Conservation (phyloP, 2,329 filamentous ascomycete species). For the Periconia sp. region DNA sequence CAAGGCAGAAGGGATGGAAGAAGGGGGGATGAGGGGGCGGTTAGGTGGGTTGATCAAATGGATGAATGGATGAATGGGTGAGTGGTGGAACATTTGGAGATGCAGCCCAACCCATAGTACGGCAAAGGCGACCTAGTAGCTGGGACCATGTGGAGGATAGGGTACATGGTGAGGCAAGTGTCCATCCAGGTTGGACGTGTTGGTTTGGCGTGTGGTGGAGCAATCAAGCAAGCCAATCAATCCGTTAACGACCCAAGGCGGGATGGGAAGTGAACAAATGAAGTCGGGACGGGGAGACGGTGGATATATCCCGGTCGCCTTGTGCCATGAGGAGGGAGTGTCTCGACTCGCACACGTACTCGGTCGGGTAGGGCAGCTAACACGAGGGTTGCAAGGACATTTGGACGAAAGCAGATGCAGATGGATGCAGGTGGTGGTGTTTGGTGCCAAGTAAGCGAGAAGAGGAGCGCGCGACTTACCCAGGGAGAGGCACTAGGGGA, state of each 20-base stretch:
- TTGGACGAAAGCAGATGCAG: background rate
- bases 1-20: background rate
- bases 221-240: background rate
- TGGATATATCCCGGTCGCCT: background rate
- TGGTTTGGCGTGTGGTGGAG: background rate
- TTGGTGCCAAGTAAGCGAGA: background rate
- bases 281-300: background rate
- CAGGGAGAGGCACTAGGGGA: constrained; percentile 39
- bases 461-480: constrained; percentile 24
- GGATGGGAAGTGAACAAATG: background rate
- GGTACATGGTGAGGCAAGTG: background rate
- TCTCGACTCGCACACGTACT: background rate
- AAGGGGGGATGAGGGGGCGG: background rate
- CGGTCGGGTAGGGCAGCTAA: background rate
- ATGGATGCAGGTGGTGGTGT: background rate
- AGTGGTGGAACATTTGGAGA: background rate
- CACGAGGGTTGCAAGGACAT: background rate
- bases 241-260: background rate
- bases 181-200: background rate
- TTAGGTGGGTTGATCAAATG: background rate
- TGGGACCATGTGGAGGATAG: background rate
- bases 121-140: background rate
- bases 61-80: background rate
- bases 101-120: background rate
- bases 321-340: background rate